These are phyloP conservation scores for Enterocytospora artemiae DNA, from an alignment of 371 early-diverging fungal genomes.

Conservation along the genomic window DNA sequence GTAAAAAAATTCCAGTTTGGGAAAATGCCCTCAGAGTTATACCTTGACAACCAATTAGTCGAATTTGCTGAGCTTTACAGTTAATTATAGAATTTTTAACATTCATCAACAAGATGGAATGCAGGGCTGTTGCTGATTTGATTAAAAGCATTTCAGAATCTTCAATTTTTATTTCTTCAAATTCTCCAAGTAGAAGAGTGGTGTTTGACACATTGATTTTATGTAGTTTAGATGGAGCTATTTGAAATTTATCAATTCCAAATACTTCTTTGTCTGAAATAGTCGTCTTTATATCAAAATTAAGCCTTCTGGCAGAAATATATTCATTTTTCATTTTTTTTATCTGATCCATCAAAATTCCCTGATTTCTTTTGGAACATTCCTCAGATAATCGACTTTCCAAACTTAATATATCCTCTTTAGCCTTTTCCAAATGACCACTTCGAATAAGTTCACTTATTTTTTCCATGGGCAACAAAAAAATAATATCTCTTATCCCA, in stretches of 20 bases:
- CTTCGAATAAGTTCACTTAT: background rate
- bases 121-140: background rate
- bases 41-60: constrained; percentile 23
- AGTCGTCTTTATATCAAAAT: background rate
- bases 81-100: constrained; percentile 24
- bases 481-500: constrained; percentile 11
- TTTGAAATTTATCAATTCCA: background rate
- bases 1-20: constrained; percentile 18
- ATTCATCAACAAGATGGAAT: constrained; percentile 13
- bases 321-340: background rate
- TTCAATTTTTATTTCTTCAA: background rate
- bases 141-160: background rate
- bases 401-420: background rate
- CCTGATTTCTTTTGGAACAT: background rate
- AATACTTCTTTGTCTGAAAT: background rate
- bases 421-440: background rate
- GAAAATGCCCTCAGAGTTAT: constrained; percentile 11
- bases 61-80: constrained; percentile 22
- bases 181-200: background rate
- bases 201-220: background rate
- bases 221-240: constrained; percentile 4
- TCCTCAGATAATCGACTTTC: constrained; percentile 2
- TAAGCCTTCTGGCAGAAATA: background rate
- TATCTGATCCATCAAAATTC: constrained; percentile 1
- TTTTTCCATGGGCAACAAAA: background rate